Percentiles rank a stretch among this genome's conserved stretches.
Conservation (phyloP, 208 protist genomes). For the Trypanosoma cruzi region DNA sequence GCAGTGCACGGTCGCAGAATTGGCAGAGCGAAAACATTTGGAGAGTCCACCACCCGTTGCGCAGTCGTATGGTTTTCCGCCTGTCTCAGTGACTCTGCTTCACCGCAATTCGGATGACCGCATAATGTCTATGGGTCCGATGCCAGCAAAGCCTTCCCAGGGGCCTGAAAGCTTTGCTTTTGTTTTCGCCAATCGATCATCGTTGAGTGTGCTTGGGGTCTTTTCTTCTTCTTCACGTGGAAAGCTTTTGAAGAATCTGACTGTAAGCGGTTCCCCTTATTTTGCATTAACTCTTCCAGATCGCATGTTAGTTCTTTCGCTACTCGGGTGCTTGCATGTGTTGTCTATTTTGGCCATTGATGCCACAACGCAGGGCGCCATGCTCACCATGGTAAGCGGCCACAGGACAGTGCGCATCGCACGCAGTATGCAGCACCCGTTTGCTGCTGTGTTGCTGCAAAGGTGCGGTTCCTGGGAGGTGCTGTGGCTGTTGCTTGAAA, state of each 20-base stretch:
- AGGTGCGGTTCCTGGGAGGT: neutral
- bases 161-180: conserved; percentile 18
- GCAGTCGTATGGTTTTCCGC: conserved; percentile 9
- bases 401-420: conserved; percentile 11
- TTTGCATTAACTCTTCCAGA: conserved; percentile 15
- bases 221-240: neutral
- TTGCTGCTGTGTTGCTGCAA: conserved; percentile 12
- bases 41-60: neutral
- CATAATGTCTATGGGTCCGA: conserved; percentile 15
- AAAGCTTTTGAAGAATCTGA: neutral
- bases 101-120: conserved; percentile 21
- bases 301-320: conserved; percentile 13
- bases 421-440: conserved; percentile 1
- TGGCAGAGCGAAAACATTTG: conserved; percentile 29
- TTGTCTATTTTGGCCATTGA: neutral
- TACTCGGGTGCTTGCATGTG: conserved; percentile 7
- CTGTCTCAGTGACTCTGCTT: conserved; percentile 19
- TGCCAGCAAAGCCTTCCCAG: neutral
- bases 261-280: conserved; percentile 18
- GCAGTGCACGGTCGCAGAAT: conserved; percentile 26
- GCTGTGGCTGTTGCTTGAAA: conserved; percentile 29
- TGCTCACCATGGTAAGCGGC: neutral
- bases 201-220: conserved; percentile 6
- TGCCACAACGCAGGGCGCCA: neutral
- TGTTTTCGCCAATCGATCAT: neutral